These are phyloP conservation scores for Cucumis melo DNA, from an alignment of 306 rosid genomes.

Conservation along the genomic window DNA sequence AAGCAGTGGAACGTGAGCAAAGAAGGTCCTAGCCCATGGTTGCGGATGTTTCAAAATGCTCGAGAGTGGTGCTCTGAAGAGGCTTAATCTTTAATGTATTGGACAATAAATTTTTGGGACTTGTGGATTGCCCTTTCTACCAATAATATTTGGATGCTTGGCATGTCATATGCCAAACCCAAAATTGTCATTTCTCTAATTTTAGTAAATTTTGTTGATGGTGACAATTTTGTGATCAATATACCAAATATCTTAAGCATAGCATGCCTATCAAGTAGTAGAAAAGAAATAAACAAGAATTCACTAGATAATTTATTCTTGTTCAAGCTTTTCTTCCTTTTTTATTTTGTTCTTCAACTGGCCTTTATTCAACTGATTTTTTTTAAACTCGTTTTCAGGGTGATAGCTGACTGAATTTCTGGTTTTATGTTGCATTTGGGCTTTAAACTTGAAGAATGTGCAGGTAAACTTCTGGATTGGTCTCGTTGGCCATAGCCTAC, in stretches of 20 bases:
- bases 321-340: neutral
- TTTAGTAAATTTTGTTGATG: neutral
- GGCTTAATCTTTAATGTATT: conserved; percentile 1
- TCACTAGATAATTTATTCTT: neutral
- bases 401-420: neutral
- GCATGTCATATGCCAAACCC: neutral
- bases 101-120: neutral
- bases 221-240: neutral
- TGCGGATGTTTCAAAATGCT: conserved; percentile 70
- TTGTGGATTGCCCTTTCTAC: neutral
- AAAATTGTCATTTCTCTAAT: neutral
- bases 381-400: neutral
- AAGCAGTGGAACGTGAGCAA: conserved; percentile 70
- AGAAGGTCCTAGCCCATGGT: conserved; percentile 87
- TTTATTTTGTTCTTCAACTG: neutral
- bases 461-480: neutral
- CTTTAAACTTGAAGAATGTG: neutral
- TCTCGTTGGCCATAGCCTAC: neutral
- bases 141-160: neutral
- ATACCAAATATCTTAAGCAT: neutral
- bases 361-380: neutral
- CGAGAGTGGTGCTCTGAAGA: conserved; percentile 27
- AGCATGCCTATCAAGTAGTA: neutral
- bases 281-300: neutral
- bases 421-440: neutral